These are phyloP conservation scores for Ogataea saltuana DNA, from an alignment of 805 yeast species.

Conservation along the genomic window DNA sequence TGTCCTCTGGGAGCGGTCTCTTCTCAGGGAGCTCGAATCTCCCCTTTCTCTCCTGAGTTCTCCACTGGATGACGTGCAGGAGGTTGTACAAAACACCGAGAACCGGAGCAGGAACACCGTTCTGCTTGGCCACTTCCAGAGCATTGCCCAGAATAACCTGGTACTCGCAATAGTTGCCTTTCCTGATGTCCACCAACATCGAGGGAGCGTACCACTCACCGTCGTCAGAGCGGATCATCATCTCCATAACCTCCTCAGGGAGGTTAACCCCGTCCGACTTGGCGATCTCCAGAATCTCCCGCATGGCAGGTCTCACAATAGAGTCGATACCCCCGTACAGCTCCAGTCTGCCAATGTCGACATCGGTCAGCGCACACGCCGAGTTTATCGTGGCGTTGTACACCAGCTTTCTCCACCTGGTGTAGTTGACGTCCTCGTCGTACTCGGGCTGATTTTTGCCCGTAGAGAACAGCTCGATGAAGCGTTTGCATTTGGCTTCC, in stretches of 20 bases:
- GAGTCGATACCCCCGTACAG: slow-evolving; percentile 44
- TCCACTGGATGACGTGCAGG: slow-evolving; percentile 34
- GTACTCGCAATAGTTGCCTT: slow-evolving; percentile 44
- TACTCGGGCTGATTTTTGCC: slow-evolving; percentile 31
- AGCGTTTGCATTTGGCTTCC: slow-evolving; percentile 33
- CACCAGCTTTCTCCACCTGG: slow-evolving; percentile 48
- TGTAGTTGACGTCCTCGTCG: slow-evolving; percentile 40
- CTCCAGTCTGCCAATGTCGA: slow-evolving; percentile 47
- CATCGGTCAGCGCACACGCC: slow-evolving; percentile 42
- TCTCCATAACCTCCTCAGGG: slow-evolving; percentile 47
- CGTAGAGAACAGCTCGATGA: slow-evolving; percentile 37
- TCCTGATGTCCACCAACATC: slow-evolving; percentile 48
- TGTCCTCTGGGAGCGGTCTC: slow-evolving; percentile 32
- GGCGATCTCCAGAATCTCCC: slow-evolving; percentile 65
- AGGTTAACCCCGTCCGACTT: slow-evolving; percentile 62
- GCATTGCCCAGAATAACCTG: slow-evolving; percentile 46
- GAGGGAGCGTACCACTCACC: slow-evolving; percentile 46
- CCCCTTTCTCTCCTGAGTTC: slow-evolving; percentile 34
- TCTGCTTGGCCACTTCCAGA: slow-evolving; percentile 32
- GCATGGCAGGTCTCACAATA: slow-evolving; percentile 60
- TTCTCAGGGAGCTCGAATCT: slow-evolving; percentile 32
- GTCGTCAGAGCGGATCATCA: slow-evolving; percentile 55
- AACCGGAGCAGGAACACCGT: slow-evolving; percentile 35
- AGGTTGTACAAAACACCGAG: slow-evolving; percentile 30
- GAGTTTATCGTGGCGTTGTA: slow-evolving; percentile 51